Evolutionary conservation across 1,139 yeast species (phyloP), one percentile per base, ranked within the genome.

Genomic region (Blastobotrys proliferans): DNA sequence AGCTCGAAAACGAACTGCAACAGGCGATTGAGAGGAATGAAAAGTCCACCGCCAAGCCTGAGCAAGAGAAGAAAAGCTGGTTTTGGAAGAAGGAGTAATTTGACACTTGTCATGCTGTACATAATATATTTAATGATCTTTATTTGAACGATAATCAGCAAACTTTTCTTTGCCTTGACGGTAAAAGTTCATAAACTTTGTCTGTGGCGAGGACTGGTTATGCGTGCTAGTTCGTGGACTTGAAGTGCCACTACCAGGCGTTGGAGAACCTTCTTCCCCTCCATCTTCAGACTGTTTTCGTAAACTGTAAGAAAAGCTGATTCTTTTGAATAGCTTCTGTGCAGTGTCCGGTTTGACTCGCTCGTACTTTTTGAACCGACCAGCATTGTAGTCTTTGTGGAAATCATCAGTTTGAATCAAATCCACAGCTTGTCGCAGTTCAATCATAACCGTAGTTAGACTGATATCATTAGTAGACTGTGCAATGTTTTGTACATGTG

Each of bases 321-420:
- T 49, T 41, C 79, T 80, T 21, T 68, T 67, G 19, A 80, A 61
- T 45, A 81, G 60, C 14, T 60, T 54, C 38, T 70, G 62, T 2
- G 85, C 87, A 44, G 73, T 74, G 38, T 78, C 83, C 0, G 80
- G 77, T 48, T 73, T 74, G 35, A 83, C 70, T 35, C 83, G 73
- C 47, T 79, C 78, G 55, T 74, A 83, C 46, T 76, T 76, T 51
- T 79, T 73, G 73, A 74, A 69, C 50, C 87, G 70, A 9, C 69
- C 60, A 21, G 71, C 67, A 49, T 68, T 71, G 61, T 77, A 80
- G 13, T 77, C 79, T 36, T 71, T 57, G 10, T 37, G 40, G 47
- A 73, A 70, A 22, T 77, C 76, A 4, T 68, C 66, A 41, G 74
- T 70, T 47, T 79, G 60, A 41, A 69, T 51, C 37, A 83, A 61